Evolutionary conservation across 805 yeast genomes (phyloP), one percentile per base, ranked within the genome.

Genomic region (Saccharomyces mikatae): DNA sequence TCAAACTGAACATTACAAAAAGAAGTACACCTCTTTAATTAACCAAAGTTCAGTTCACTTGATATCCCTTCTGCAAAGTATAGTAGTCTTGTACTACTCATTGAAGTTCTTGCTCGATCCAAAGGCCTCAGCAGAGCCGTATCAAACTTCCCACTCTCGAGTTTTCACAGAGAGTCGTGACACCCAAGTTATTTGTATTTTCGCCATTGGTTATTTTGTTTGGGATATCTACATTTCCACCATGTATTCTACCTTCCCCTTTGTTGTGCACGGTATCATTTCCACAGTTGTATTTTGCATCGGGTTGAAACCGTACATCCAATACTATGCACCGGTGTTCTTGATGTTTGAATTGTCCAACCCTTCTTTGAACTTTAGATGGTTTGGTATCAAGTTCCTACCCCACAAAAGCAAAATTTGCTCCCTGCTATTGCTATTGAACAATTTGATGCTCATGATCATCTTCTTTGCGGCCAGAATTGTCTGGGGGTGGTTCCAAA

Each of bases 361-460:
- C 14, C 96, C 97, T 13, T 89, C 89, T 69, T 88, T 90, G 58
- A 91, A 90, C 70, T 66, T 87, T 61, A 84, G 92, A 71, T 90
- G 96, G 96, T 89, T 86, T 69, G 83, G 88, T 21, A 57, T 61
- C 48, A 65, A 69, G 50, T 69, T 60, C 48, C 53, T 60, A 30
- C 65, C 65, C 26, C 49, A 48, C 13, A 54, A 58, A n/a, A 61
- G 54, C 10, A 58, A 53, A 14, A 0, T 62, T 14, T 92, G 95
- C 2, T 77, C 62, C 74, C 86, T 29, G 90, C 1, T 71, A 76
- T 41, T 73, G 83, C 60, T 78, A 78, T 50, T 76, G 71, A 47
- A 74, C 57, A 48, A 58, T 76, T 24, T 77, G 76, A 52, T 58
- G 74, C 76, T 90, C 52, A 75, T 90, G 59, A 53, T 74, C 11